These are phyloP conservation scores for Seiridium unicorne DNA, from an alignment of 2,329 filamentous ascomycete species.

Conservation along the genomic window DNA sequence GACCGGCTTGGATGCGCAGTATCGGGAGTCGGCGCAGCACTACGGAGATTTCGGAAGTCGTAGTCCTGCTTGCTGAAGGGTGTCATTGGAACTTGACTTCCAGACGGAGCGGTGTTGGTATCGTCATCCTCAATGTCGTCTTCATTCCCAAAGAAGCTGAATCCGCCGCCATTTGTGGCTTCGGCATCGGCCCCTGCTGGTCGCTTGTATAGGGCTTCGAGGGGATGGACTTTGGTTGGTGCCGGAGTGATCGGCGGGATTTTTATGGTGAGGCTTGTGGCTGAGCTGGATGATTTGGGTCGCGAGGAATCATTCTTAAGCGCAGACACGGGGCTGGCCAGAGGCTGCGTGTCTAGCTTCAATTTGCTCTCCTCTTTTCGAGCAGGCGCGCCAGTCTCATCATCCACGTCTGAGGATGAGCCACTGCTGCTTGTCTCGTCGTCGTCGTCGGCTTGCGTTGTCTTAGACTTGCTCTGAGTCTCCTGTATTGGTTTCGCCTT, in stretches of 20 bases:
- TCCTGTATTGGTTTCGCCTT: slow-evolving; percentile 15
- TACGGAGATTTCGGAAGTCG: slow-evolving; percentile 72
- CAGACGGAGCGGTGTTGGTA: slow-evolving; percentile 9
- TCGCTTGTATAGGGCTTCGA: slow-evolving; percentile 90
- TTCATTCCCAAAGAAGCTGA: slow-evolving; percentile 74
- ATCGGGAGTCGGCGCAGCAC: slow-evolving; percentile 91
- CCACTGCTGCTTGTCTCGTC: slow-evolving; percentile 35
- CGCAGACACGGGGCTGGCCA: slow-evolving; percentile 16
- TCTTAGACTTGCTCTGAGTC: background rate
- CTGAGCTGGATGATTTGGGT: slow-evolving; percentile 50
- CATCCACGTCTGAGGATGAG: slow-evolving; percentile 22
- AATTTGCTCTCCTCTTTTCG: background rate
- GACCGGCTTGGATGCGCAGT: slow-evolving; percentile 73
- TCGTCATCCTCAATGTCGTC: slow-evolving; percentile 42
- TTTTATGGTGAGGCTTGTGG: slow-evolving; percentile 52
- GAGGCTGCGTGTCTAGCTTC: background rate
- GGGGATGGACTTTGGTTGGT: slow-evolving; percentile 67
- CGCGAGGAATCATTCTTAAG: slow-evolving; percentile 31
- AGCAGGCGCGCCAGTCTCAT: background rate
- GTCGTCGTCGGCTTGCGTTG: background rate
- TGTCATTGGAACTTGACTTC: slow-evolving; percentile 63
- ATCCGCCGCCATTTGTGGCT: slow-evolving; percentile 49
- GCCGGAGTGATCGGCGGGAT: slow-evolving; percentile 48
- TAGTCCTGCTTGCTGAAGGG: slow-evolving; percentile 81
- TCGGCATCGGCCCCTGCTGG: slow-evolving; percentile 39